Evolutionary conservation across 306 rosid species (phyloP).

Genomic region (Crataegus laevigata): DNA sequence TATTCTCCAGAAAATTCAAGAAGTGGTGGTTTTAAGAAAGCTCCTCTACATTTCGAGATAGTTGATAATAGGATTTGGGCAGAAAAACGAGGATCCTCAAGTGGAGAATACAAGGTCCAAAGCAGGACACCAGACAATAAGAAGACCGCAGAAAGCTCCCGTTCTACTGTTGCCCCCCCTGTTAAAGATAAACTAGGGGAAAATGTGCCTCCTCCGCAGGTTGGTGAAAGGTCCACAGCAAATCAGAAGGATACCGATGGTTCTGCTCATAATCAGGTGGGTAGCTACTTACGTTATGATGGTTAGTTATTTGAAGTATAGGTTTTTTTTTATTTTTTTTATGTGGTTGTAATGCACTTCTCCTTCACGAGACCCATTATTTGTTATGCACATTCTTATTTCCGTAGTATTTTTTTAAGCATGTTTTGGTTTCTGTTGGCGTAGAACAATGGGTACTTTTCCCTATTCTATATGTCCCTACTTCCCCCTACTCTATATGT

Average conservation of each 20-base stretch:
- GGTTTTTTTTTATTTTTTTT: not conserved
- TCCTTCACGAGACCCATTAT: too few species aligned
- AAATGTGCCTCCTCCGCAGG: conserved; percentile 23
- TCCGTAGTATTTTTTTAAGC: too few species aligned
- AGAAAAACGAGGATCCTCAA: conserved; percentile 30
- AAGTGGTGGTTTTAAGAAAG: conserved; percentile 31
- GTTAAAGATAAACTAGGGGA: conserved; percentile 15
- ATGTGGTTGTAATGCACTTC: not conserved
- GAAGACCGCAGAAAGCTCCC: conserved; percentile 19
- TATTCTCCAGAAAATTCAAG: conserved; percentile 35
- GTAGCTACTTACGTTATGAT: not conserved
- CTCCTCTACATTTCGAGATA: conserved; percentile 55
- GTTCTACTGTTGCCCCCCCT: conserved; percentile 15
- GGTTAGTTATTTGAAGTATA: not conserved
- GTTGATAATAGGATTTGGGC: conserved; percentile 80
- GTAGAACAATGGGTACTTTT: too few species aligned
- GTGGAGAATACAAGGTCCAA: conserved; percentile 32
- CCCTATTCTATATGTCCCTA: too few species aligned
- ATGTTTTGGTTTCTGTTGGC: too few species aligned
- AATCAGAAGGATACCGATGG: conserved; percentile 14
- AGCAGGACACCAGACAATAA: conserved; percentile 21
- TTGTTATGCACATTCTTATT: too few species aligned
- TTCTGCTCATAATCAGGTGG: conserved; percentile 28
- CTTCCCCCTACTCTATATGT: too few species aligned
- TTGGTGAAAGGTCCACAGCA: conserved; percentile 27